Evolutionary conservation across 768 basidiomycete genomes (phyloP), one percentile per base, ranked within the genome.

Genomic region (Tremella yokohamensis): DNA sequence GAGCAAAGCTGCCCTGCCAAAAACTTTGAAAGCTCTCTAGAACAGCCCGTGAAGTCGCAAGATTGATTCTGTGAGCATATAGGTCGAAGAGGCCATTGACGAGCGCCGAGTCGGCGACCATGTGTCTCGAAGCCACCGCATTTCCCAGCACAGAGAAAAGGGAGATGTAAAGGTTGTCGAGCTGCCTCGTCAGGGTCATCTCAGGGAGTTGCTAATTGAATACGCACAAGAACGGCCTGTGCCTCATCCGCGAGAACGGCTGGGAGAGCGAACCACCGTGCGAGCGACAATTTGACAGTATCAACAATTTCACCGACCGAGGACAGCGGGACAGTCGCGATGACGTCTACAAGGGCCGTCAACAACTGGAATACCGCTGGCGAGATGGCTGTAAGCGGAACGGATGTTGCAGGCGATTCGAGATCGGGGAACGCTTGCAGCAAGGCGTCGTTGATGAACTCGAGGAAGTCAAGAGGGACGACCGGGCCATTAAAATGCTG

Each of bases 381-480:
- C 19, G 64, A 66, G 38, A 66, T 56, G 15, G 29, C 18, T 48
- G 37, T 37, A 22, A 20, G 26, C 47, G 24, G 22, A 24, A 18
- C 24, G 1, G 15, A 7, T n/a, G 13, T 16, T 38, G 49, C 8
- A 16, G 8, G 20, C 34, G 52, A 37, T 39, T 56, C 61, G 18
- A 26, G 13, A n/a, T 26, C 13, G 24, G 68, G 66, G 40, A 66
- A 68, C 20, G 64, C 54, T 16, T 68, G 64, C 22, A 57, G 8
- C 26, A 73, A 47, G 19, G 71, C 52, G 13, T 48, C 29, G 11
- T 50, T 60, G 37, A 70, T 47, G 22, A 73, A 56, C 7, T 45
- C 55, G 26, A 73, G 59, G 48, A 73, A 65, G 8, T 73, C 66
- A 15, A 51, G 34, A 1, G 71, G 71, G 6, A 73, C 61, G 25